Percentiles rank a stretch among this genome's conserved stretches.
Conservation (phyloP, 163 green algal genomes). For the Scenedesmus sp. region DNA sequence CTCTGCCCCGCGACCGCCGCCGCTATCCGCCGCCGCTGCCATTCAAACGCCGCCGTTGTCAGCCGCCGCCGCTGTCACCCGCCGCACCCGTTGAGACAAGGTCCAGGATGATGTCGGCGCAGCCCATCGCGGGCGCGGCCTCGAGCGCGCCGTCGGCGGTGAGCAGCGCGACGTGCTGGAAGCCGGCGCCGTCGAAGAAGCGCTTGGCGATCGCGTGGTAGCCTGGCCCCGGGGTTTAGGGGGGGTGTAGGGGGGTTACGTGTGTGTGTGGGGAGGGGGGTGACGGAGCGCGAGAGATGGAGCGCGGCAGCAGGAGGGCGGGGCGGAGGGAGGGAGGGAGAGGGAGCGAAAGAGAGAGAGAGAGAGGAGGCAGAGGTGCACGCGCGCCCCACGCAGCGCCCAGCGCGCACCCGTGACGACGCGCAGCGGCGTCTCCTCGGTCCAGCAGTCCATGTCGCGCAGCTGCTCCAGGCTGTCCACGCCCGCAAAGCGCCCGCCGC, state of each 20-base stretch:
- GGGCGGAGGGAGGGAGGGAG: too few species aligned
- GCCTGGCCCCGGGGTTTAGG: too few species aligned
- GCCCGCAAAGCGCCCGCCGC: conserved; percentile 62
- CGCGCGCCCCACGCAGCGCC: not conserved
- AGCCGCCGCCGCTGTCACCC: too few species aligned
- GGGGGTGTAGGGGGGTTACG: too few species aligned
- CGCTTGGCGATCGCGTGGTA: conserved; percentile 78
- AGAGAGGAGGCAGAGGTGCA: not conserved
- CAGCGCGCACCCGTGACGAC: conserved; percentile 56
- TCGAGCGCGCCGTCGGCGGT: conserved; percentile 90
- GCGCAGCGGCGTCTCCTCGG: conserved; percentile 55
- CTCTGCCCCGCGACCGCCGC: too few species aligned
- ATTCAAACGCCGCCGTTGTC: too few species aligned
- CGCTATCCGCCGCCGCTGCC: not conserved
- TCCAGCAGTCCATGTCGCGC: conserved; percentile 65
- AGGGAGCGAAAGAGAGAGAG: too few species aligned
- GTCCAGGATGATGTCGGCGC: conserved; percentile 98
- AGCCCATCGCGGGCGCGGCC: conserved; percentile 96
- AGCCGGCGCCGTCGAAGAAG: conserved; percentile 90
- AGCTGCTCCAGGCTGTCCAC: conserved; percentile 78
- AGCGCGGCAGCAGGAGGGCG: too few species aligned
- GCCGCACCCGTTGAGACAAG: conserved; percentile 78
- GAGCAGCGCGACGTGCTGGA: conserved; percentile 92
- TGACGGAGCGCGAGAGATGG: too few species aligned
- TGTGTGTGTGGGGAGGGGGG: too few species aligned